Conservation (phyloP, 225 moss, liverwort and hornwort species). For the Ulota crispa region DNA sequence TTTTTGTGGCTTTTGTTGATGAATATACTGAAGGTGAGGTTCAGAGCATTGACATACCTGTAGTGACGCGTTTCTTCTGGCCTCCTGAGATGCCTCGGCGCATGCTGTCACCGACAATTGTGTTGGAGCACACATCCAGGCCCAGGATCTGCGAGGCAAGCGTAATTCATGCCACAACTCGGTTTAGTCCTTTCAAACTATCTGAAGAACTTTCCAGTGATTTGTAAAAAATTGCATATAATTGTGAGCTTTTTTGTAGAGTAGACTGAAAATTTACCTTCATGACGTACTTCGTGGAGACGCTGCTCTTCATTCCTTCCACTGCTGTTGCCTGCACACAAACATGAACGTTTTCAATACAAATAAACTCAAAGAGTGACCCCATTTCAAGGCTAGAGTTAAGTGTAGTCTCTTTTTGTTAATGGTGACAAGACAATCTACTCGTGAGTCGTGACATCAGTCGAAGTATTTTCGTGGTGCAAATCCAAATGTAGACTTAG, state of each 20-base stretch:
- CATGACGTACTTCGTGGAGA: conserved; percentile 62
- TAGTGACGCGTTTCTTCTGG: conserved; percentile 61
- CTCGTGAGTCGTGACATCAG: fast-evolving
- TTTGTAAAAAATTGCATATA: not conserved
- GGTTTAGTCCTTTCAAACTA: not conserved
- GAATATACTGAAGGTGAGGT: not conserved
- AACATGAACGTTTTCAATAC: not conserved
- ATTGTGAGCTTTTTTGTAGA: not conserved
- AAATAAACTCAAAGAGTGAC: no score
- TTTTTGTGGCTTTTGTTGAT: not conserved
- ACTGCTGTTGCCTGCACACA: conserved; percentile 53
- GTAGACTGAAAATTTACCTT: conserved; percentile 43
- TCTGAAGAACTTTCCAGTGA: not conserved
- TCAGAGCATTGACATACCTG: conserved; percentile 30
- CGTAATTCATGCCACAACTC: not conserved
- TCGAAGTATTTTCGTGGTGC: not conserved
- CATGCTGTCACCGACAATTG: conserved; percentile 52
- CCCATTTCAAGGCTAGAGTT: not conserved
- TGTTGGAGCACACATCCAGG: conserved; percentile 43
- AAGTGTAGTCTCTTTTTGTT: not conserved
- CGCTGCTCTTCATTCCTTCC: conserved; percentile 54
- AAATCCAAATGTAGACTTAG: not conserved
- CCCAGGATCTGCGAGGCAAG: conserved; percentile 41
- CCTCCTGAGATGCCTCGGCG: conserved; percentile 57
- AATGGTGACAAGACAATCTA: not conserved